Percentiles rank a stretch among this genome's conserved stretches.
phyloP scores from a whole-genome alignment of 2,329 filamentous ascomycete genomes.

The Arachnomyces sp. region DNA sequence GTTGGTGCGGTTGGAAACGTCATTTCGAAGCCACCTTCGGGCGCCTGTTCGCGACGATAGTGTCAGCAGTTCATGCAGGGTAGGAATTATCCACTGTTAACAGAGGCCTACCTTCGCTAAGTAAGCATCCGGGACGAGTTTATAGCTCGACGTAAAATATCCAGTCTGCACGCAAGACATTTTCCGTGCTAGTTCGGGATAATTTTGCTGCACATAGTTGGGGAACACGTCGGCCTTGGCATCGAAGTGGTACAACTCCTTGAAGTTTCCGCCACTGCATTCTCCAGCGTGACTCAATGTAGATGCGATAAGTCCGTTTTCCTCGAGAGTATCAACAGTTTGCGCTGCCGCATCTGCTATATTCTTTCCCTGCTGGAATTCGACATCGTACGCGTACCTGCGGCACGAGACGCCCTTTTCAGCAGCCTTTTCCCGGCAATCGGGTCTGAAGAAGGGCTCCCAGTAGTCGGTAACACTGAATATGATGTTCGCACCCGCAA shows the following conservation, averaged over 20 bases:
- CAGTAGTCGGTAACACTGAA: constrained; percentile 50
- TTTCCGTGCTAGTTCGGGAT: constrained; percentile 41
- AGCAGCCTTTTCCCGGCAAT: constrained; percentile 32
- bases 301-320: constrained; percentile 44
- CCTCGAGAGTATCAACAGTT: constrained; percentile 33
- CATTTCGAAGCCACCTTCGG: constrained; percentile 41
- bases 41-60: constrained; percentile 17
- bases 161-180: constrained; percentile 45
- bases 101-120: constrained; percentile 35
- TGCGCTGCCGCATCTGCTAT: constrained; percentile 47
- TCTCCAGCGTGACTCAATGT: constrained; percentile 43
- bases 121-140: constrained; percentile 40
- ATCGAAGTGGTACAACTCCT: constrained; percentile 43
- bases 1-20: constrained; percentile 37
- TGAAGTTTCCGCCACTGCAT: constrained; percentile 39
- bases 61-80: not conserved
- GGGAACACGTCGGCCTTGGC: constrained; percentile 46
- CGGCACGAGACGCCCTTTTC: constrained; percentile 36
- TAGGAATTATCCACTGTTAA: too few species aligned
- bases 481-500: constrained; percentile 40
- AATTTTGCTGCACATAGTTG: constrained; percentile 31
- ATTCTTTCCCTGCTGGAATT: constrained; percentile 46
- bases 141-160: constrained; percentile 42
- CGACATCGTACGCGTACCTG: constrained; percentile 41
- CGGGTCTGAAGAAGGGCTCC: constrained; percentile 42